Evolutionary conservation across 495 filamentous ascomycete genomes (phyloP).

Genomic region (Pyrenula aspistea): DNA sequence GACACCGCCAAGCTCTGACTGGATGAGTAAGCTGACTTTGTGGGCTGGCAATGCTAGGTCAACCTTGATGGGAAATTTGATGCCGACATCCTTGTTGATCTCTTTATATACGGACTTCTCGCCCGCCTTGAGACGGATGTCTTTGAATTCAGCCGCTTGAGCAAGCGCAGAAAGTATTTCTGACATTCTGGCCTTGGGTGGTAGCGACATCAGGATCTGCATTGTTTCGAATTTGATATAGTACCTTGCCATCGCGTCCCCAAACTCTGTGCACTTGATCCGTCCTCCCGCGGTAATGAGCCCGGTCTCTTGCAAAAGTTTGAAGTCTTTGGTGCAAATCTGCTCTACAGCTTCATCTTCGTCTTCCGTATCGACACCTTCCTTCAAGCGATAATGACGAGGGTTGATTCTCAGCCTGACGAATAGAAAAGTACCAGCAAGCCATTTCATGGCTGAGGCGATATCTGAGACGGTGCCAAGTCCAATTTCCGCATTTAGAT

Average conservation of each 20-base stretch:
- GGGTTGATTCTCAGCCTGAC: slow-evolving; percentile 76
- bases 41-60: slow-evolving; percentile 58
- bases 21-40: slow-evolving; percentile 80
- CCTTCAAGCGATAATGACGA: slow-evolving; percentile 59
- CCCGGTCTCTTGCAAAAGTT: slow-evolving; percentile 46
- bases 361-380: slow-evolving; percentile 35
- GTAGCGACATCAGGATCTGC: slow-evolving; percentile 57
- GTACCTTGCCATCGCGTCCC: slow-evolving; percentile 86
- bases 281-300: slow-evolving; percentile 38
- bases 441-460: slow-evolving; percentile 67
- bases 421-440: slow-evolving; percentile 76
- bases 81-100: slow-evolving; percentile 60
- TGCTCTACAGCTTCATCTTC: slow-evolving; percentile 61
- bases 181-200: slow-evolving; percentile 45
- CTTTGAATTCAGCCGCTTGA: slow-evolving; percentile 67
- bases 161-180: slow-evolving; percentile 59
- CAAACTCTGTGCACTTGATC: slow-evolving; percentile 63
- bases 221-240: slow-evolving; percentile 89
- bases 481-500: slow-evolving; percentile 88
- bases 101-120: slow-evolving; percentile 73
- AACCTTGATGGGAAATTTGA: slow-evolving; percentile 74
- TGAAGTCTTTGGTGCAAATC: slow-evolving; percentile 73
- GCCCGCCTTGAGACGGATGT: slow-evolving; percentile 58
- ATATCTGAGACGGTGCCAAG: slow-evolving; percentile 66
- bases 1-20: slow-evolving; percentile 64